phyloP scores from a whole-genome alignment of 2,329 filamentous ascomycete genomes.

The Pseudopyricularia cyperi region DNA sequence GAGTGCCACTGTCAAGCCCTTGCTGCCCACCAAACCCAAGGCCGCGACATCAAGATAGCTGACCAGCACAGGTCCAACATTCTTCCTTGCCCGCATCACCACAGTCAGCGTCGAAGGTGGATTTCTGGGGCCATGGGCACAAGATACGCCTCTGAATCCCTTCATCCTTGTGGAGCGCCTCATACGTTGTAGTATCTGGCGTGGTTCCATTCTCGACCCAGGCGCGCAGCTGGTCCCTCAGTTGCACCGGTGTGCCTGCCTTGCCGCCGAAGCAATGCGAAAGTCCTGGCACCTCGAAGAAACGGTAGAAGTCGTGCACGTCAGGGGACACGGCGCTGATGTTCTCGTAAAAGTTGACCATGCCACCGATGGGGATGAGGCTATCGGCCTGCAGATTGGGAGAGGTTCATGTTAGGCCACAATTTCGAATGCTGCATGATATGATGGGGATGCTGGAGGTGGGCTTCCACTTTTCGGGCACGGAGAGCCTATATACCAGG shows the following conservation, averaged over 20 bases:
- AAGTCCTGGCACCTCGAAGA: constrained; percentile 18
- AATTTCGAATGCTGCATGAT: no score
- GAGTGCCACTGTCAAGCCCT: no score
- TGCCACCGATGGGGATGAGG: constrained; percentile 6
- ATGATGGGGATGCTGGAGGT: no score
- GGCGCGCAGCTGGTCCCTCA: constrained; percentile 13
- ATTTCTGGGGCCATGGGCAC: constrained; percentile 20
- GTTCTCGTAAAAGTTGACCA: constrained; percentile 11
- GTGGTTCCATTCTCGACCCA: constrained; percentile 15
- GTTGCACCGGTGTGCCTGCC: constrained; percentile 10
- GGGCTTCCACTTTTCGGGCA: background rate
- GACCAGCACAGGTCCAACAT: background rate
- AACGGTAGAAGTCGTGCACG: constrained; percentile 17
- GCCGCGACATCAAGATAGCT: background rate
- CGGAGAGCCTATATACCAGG: constrained; percentile 28
- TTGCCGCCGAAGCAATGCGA: constrained; percentile 17
- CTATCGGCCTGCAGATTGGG: constrained; percentile 5
- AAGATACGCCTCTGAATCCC: constrained; percentile 18
- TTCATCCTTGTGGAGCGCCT: background rate
- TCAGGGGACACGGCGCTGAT: constrained; percentile 9
- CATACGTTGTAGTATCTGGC: constrained; percentile 3
- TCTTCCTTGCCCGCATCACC: background rate
- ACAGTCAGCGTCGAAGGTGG: constrained; percentile 10
- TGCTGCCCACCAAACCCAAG: background rate
- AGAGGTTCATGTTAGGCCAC: background rate